phyloP scores from a whole-genome alignment of 2,329 filamentous ascomycete species.

The Metarhizium humberi region DNA sequence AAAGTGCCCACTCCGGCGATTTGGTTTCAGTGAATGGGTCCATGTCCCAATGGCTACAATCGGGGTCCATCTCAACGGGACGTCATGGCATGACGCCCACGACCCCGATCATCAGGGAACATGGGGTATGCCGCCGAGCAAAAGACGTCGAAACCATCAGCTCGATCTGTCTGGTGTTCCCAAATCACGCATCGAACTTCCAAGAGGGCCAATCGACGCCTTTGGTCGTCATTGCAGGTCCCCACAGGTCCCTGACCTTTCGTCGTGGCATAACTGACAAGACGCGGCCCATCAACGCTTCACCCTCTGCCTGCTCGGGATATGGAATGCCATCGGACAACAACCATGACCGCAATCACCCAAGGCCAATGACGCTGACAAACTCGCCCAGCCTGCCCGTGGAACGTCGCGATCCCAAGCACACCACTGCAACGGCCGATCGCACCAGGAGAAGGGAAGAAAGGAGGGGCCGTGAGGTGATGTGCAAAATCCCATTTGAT shows the following conservation, averaged over 20 bases:
- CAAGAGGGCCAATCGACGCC: background rate
- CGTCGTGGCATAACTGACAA: too few species aligned
- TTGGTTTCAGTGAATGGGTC: too few species aligned
- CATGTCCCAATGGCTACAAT: too few species aligned
- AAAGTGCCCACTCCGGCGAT: background rate
- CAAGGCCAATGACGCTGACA: too few species aligned
- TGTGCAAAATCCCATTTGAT: background rate
- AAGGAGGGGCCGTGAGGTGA: background rate
- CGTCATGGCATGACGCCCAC: background rate
- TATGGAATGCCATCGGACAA: too few species aligned
- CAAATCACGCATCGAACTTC: background rate
- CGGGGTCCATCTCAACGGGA: background rate
- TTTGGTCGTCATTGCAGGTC: background rate
- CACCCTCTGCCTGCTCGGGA: too few species aligned
- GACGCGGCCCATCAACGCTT: too few species aligned
- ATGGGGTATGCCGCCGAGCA: too few species aligned
- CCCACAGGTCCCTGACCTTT: too few species aligned
- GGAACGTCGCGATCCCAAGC: background rate
- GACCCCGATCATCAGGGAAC: background rate
- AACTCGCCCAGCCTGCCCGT: too few species aligned
- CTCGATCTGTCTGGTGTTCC: background rate
- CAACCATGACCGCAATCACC: too few species aligned
- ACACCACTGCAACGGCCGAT: background rate
- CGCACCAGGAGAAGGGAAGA: background rate
- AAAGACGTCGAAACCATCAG: background rate